A percentile compares a stretch with the other conserved stretches of the same genome.
Conservation (phyloP, 441 rosid genomes). For the Pelargonium fulgidum region DNA sequence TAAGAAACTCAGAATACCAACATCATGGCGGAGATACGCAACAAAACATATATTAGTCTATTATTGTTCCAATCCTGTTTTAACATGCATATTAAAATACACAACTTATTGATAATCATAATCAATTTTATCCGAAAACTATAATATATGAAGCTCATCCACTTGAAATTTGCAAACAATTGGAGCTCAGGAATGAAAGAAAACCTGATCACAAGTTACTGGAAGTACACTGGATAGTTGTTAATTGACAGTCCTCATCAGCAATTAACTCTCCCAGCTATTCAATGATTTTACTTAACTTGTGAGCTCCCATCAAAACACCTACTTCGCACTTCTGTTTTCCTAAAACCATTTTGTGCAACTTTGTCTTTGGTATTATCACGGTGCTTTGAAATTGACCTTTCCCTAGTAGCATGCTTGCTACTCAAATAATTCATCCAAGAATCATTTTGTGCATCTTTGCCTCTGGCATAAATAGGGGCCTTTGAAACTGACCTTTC, state of each 20-base stretch:
- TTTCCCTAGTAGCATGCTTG: neutral
- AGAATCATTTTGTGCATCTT: neutral
- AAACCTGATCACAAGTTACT: neutral
- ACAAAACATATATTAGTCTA: no score
- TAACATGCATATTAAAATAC: neutral
- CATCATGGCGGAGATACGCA: no score
- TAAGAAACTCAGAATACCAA: no score
- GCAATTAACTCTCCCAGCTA: slow-evolving; percentile 13
- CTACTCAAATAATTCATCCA: neutral
- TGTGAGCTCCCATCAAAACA: slow-evolving; percentile 8
- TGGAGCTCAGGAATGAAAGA: neutral
- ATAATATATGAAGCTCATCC: neutral
- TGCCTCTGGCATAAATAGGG: neutral
- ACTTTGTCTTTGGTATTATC: slow-evolving; percentile 10
- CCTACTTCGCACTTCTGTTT: slow-evolving; percentile 14
- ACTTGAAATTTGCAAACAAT: neutral
- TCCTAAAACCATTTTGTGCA: slow-evolving; percentile 8
- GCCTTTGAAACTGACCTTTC: slow-evolving; percentile 15
- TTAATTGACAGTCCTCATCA: slow-evolving; percentile 16
- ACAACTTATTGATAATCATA: neutral
- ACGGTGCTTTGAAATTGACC: slow-evolving; percentile 5
- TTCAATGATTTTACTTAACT: slow-evolving; percentile 17
- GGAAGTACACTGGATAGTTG: neutral
- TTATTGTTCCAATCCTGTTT: neutral
- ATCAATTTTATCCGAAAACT: neutral